These are phyloP conservation scores for Monilinia fructicola DNA, from an alignment of 2,329 filamentous ascomycete species.

Conservation along the genomic window DNA sequence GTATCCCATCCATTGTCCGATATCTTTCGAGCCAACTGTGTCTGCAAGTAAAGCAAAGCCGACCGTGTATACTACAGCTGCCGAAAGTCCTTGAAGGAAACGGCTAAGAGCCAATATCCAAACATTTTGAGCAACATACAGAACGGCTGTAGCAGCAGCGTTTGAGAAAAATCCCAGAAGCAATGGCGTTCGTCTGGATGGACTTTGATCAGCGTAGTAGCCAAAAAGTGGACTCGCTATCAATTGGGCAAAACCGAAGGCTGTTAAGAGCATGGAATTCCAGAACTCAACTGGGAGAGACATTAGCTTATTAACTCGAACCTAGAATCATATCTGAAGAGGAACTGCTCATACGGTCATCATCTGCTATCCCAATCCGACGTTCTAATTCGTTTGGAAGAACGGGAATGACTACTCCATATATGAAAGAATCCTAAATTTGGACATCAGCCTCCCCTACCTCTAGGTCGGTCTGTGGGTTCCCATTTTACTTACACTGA, in stretches of 20 bases:
- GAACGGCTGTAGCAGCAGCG: conserved; percentile 53
- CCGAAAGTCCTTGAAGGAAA: conserved; percentile 45
- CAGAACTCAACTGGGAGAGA: conserved; percentile 60
- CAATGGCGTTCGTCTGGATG: conserved; percentile 61
- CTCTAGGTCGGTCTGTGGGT: neutral
- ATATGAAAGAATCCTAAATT: conserved; percentile 56
- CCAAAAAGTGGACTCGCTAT: conserved; percentile 45
- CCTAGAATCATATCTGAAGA: neutral
- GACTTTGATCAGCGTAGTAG: conserved; percentile 54
- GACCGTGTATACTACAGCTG: conserved; percentile 70
- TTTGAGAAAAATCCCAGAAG: conserved; percentile 53
- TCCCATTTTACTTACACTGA: conserved; percentile 10
- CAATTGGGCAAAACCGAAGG: conserved; percentile 68
- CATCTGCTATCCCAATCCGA: conserved; percentile 51
- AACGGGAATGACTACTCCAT: conserved; percentile 61
- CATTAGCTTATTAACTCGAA: conserved; percentile 28
- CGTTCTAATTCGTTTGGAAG: conserved; percentile 63
- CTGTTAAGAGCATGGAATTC: conserved; percentile 67
- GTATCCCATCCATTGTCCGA: conserved; percentile 62
- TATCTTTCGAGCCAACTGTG: conserved; percentile 59
- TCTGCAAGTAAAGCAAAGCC: conserved; percentile 69
- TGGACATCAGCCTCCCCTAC: neutral
- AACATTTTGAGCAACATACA: conserved; percentile 51
- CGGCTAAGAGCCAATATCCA: conserved; percentile 19
- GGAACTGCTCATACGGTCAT: conserved; percentile 32